These are phyloP conservation scores for Podospora comata DNA, from an alignment of 495 filamentous ascomycete species.

Conservation along the genomic window DNA sequence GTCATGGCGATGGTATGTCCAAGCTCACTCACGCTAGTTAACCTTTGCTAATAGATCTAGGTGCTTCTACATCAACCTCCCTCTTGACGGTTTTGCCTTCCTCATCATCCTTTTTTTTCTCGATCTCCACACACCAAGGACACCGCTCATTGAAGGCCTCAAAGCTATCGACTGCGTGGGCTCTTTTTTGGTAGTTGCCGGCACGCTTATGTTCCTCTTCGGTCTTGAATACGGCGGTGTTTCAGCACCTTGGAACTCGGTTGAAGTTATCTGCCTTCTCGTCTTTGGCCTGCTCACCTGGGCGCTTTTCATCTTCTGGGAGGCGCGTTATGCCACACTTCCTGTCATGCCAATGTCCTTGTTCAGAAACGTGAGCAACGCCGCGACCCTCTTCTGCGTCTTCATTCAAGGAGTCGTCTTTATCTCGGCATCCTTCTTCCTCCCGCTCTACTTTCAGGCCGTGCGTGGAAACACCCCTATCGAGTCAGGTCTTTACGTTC, in stretches of 20 bases:
- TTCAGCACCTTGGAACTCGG: background rate
- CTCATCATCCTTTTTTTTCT: background rate
- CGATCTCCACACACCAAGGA: background rate
- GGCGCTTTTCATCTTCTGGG: background rate
- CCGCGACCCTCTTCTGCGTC: background rate
- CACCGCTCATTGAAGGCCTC: background rate
- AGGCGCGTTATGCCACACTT: background rate
- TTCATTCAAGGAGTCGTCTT: background rate
- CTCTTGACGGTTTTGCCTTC: background rate
- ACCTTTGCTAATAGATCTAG: background rate
- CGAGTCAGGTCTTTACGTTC: background rate
- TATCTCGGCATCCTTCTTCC: background rate
- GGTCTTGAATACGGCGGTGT: background rate
- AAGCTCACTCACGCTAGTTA: background rate
- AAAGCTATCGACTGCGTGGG: background rate
- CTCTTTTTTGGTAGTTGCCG: background rate
- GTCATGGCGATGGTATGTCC: constrained; percentile 1
- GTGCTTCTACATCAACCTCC: background rate
- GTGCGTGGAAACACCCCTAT: background rate
- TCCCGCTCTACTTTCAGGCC: constrained; percentile 1
- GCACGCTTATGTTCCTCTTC: background rate
- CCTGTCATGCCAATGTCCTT: background rate
- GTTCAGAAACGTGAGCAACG: background rate
- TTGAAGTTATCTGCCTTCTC: background rate
- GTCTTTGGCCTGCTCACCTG: constrained; percentile 3